These are phyloP conservation scores for Babjeviella inositovora DNA, from an alignment of 805 yeast genomes.

Conservation along the genomic window DNA sequence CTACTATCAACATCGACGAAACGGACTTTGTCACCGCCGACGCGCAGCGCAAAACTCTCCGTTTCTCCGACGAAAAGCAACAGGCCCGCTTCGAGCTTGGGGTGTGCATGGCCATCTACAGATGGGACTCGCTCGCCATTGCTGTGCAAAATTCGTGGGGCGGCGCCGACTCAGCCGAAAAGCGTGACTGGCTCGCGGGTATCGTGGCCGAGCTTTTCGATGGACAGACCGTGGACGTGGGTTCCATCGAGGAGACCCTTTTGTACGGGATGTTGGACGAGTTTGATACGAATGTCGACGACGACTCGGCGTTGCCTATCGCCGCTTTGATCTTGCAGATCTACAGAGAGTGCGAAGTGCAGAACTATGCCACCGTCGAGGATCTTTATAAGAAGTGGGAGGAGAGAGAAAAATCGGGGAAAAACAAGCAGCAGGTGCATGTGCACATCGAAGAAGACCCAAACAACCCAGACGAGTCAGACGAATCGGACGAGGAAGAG, in stretches of 20 bases:
- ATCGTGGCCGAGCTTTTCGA: constrained; percentile 65
- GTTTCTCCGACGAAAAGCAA: constrained; percentile 40
- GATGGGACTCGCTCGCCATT: constrained; percentile 76
- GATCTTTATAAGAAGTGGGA: constrained; percentile 42
- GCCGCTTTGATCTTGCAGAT: constrained; percentile 50
- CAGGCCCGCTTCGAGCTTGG: constrained; percentile 88
- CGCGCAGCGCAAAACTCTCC: constrained; percentile 17
- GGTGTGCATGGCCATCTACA: constrained; percentile 76
- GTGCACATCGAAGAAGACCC: constrained; percentile 46
- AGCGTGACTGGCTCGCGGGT: constrained; percentile 90
- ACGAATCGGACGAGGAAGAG: constrained; percentile 25
- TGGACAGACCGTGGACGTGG: constrained; percentile 46
- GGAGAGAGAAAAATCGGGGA: constrained; percentile 19
- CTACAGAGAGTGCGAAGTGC: constrained; percentile 45
- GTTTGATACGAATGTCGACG: constrained; percentile 78
- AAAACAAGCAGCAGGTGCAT: constrained; percentile 9
- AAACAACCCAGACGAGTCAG: constrained; percentile 38
- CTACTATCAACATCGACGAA: too few species aligned
- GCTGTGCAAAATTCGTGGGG: constrained; percentile 96
- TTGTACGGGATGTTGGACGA: constrained; percentile 90
- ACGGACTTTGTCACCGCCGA: constrained; percentile 39
- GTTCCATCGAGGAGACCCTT: constrained; percentile 70
- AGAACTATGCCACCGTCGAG: constrained; percentile 40
- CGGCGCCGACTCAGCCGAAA: constrained; percentile 79
- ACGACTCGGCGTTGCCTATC: constrained; percentile 67